phyloP scores from a whole-genome alignment of 1,284 basidiomycete genomes.

The Pseudozyma tsukubaensis region DNA sequence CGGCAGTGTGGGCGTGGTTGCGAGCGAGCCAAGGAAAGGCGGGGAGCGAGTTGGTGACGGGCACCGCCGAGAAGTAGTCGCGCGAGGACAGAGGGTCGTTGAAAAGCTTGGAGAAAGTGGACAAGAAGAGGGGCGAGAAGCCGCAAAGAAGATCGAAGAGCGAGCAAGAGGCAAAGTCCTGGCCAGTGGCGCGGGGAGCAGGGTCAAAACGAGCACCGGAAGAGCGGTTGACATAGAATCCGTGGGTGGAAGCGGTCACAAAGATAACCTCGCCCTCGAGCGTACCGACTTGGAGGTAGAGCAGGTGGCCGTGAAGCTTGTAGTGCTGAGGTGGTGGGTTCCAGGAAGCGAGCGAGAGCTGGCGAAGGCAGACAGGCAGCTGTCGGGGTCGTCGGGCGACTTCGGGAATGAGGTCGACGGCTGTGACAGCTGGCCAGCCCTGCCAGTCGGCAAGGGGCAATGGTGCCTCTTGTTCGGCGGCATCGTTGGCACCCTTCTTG shows the following conservation, averaged over 20 bases:
- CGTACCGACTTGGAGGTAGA: constrained; percentile 73
- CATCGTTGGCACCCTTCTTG: constrained; percentile 29
- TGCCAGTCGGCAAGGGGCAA: constrained; percentile 69
- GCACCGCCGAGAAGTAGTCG: constrained; percentile 70
- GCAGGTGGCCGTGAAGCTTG: constrained; percentile 73
- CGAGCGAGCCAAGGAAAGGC: constrained; percentile 73
- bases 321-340: constrained; percentile 74
- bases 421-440: constrained; percentile 64
- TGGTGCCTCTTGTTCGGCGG: constrained; percentile 17
- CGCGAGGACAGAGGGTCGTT: constrained; percentile 65
- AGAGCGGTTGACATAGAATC: constrained; percentile 73
- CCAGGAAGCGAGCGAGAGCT: constrained; percentile 73
- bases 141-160: constrained; percentile 73
- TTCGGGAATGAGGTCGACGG: constrained; percentile 68
- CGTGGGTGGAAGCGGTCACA: constrained; percentile 72
- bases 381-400: constrained; percentile 55
- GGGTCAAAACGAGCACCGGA: constrained; percentile 65
- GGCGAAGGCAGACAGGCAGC: constrained; percentile 70
- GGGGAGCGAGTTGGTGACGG: constrained; percentile 72
- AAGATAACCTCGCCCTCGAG: constrained; percentile 74
- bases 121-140: constrained; percentile 68
- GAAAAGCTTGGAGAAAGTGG: constrained; percentile 67
- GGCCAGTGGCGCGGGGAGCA: constrained; percentile 49
- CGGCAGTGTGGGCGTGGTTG: constrained; percentile 68
- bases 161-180: constrained; percentile 69